phyloP scores from a whole-genome alignment of 108 stramenopile species.

The Cyclotella sp. region DNA sequence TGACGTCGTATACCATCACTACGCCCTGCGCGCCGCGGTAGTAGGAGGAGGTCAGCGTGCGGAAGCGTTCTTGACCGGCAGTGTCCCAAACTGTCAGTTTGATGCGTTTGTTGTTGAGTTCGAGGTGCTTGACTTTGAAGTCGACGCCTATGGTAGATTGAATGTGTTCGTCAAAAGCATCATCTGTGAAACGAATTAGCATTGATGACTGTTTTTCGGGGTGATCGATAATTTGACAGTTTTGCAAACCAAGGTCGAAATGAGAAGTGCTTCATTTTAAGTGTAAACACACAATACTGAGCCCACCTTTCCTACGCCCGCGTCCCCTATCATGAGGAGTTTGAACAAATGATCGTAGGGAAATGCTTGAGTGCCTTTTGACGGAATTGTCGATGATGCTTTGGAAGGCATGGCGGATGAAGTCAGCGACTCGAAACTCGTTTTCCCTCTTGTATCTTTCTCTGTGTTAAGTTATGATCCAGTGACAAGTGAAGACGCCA shows the following conservation, averaged over 20 bases:
- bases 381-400: slow-evolving; percentile 11
- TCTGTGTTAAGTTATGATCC: no score
- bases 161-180: slow-evolving; percentile 97
- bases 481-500: no score
- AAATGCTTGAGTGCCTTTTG: slow-evolving; percentile 68
- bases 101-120: slow-evolving; percentile 87
- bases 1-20: slow-evolving; percentile 98
- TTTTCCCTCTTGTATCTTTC: no score
- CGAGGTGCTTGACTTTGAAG: slow-evolving; percentile 95
- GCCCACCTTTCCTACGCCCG: slow-evolving; percentile 95
- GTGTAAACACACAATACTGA: not conserved
- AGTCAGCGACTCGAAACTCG: not conserved
- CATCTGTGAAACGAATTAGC: slow-evolving; percentile 97
- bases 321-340: slow-evolving; percentile 97
- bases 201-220: slow-evolving; percentile 81
- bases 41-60: slow-evolving; percentile 96
- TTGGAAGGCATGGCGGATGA: slow-evolving; percentile 11
- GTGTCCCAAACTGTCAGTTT: slow-evolving; percentile 98
- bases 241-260: not conserved
- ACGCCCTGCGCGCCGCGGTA: slow-evolving; percentile 99
- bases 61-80: slow-evolving; percentile 99
- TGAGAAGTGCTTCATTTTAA: not conserved
- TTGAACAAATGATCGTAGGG: slow-evolving; percentile 99
- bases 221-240: not conserved
- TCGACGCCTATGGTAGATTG: slow-evolving; percentile 98